A percentile compares a stretch with the other conserved stretches of the same genome.
Evolutionary conservation across 306 rosid species (phyloP).

Genomic region (Gastrolobium bilobum): DNA sequence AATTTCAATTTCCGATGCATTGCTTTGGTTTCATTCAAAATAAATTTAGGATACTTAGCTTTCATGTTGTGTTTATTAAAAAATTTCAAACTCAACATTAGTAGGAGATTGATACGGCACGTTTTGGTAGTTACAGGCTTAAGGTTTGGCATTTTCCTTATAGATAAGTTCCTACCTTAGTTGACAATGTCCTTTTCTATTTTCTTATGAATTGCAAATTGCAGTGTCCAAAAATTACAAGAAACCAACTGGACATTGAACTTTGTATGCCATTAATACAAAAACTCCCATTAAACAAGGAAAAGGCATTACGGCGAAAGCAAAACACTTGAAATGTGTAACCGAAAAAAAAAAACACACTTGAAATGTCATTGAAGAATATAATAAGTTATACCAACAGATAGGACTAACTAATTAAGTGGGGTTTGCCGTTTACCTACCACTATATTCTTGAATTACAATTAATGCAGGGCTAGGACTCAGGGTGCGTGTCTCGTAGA

Average conservation of each 20-base stretch:
- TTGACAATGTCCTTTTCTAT: neutral
- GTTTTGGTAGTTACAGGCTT: conserved; percentile 1
- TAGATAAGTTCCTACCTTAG: neutral
- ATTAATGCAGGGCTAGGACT: neutral
- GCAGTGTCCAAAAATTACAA: neutral
- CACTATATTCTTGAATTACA: neutral
- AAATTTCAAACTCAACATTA: neutral
- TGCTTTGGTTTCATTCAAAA: neutral
- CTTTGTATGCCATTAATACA: conserved; percentile 2
- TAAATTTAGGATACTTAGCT: neutral
- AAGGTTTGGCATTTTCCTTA: neutral
- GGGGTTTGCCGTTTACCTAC: neutral
- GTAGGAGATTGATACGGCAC: neutral
- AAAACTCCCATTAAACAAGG: conserved; percentile 13
- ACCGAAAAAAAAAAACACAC: no score
- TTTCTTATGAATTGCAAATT: neutral
- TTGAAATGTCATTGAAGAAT: neutral
- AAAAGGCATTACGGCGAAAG: neutral
- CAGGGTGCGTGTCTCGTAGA: neutral
- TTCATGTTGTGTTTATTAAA: neutral
- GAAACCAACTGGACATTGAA: conserved; percentile 10
- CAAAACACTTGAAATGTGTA: neutral
- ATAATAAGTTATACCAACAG: neutral
- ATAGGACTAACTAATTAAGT: no score
- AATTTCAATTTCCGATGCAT: neutral